Conservation (phyloP, 495 filamentous ascomycete genomes). For the Trichoderma parareesei region DNA sequence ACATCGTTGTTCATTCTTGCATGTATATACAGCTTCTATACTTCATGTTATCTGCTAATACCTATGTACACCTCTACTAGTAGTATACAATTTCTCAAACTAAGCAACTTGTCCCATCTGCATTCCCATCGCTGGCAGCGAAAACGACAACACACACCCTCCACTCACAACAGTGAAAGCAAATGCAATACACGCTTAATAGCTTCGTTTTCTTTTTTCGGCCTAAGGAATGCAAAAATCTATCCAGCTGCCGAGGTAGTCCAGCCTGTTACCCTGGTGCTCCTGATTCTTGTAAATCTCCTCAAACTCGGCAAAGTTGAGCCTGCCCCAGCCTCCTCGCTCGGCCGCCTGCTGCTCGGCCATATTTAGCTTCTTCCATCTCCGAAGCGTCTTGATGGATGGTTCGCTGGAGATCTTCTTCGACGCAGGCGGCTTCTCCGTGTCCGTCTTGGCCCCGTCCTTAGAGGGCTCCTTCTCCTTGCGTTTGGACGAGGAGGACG, state of each 20-base stretch:
- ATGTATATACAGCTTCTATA: neutral
- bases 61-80: neutral
- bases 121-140: neutral
- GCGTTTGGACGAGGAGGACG: neutral
- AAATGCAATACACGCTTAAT: too few relatives aligned
- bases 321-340: slow-evolving; percentile 63
- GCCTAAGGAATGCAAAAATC: slow-evolving; percentile 58
- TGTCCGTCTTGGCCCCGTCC: slow-evolving; percentile 15
- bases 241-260: slow-evolving; percentile 78
- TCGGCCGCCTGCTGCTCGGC: slow-evolving; percentile 56
- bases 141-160: neutral
- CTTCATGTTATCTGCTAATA: neutral
- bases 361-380: slow-evolving; percentile 50
- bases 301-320: slow-evolving; percentile 68
- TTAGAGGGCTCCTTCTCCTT: slow-evolving; percentile 25
- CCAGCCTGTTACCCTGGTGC: slow-evolving; percentile 44
- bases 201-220: neutral
- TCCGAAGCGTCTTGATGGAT: slow-evolving; percentile 27
- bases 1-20: neutral
- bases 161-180: too few relatives aligned
- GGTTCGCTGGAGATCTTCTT: slow-evolving; percentile 25
- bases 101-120: neutral
- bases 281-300: slow-evolving; percentile 58
- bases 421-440: slow-evolving; percentile 15
- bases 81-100: neutral